Conservation (phyloP, 176 grass and related monocot species). For the Zoysia pacifica region DNA sequence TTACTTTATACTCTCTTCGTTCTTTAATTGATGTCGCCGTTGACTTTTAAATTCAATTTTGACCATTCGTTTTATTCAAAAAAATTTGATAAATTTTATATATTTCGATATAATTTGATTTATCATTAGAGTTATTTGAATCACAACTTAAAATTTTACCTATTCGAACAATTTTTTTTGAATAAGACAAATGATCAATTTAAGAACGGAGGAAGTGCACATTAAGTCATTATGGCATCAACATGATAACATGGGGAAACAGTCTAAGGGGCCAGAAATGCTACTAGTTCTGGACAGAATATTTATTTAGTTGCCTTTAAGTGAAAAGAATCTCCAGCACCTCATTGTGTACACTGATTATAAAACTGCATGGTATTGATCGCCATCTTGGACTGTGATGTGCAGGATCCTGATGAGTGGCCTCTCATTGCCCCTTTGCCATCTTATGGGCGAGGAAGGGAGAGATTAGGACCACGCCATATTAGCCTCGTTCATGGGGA, state of each 20-base stretch:
- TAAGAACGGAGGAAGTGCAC: neutral
- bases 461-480: conserved; percentile 73
- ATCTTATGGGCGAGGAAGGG: conserved; percentile 86
- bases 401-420: conserved; percentile 82
- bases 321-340: conserved; percentile 27
- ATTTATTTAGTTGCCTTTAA: conserved; percentile 14
- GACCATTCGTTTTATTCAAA: too few relatives aligned
- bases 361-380: conserved; percentile 23
- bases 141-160: too few relatives aligned
- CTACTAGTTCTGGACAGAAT: conserved; percentile 26
- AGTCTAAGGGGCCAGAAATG: conserved; percentile 28
- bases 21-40: too few relatives aligned
- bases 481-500: conserved; percentile 91
- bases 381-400: conserved; percentile 18
- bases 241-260: conserved; percentile 29
- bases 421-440: conserved; percentile 78
- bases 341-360: conserved; percentile 18
- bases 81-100: too few relatives aligned
- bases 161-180: too few relatives aligned
- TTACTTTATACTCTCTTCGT: neutral
- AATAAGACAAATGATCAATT: too few relatives aligned
- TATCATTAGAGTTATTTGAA: too few relatives aligned
- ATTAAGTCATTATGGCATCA: neutral
- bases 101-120: too few relatives aligned
- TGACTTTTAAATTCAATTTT: too few relatives aligned